Evolutionary conservation across 345 rosid genomes (phyloP).

Genomic region (Syzygium aromaticum): DNA sequence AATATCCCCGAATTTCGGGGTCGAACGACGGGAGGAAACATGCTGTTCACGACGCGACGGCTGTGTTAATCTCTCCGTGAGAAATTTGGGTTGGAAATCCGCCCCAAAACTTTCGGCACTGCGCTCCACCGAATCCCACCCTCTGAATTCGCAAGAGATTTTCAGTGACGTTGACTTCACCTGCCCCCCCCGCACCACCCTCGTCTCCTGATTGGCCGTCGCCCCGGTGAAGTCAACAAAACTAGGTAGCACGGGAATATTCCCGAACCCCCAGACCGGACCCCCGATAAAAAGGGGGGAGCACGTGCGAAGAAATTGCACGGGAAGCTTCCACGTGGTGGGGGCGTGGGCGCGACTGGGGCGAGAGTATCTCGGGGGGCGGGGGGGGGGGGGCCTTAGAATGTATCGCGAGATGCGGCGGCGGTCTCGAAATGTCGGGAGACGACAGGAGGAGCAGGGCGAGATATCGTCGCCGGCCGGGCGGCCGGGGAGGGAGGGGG

Average conservation of each 20-base stretch:
- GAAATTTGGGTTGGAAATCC: no score
- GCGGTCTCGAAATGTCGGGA: not conserved
- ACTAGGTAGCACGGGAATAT: not conserved
- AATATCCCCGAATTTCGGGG: no score
- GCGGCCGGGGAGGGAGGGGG: not conserved
- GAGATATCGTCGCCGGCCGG: not conserved
- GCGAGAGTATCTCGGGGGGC: not conserved
- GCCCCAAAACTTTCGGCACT: no score
- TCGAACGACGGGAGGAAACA: no score
- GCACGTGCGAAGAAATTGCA: not conserved
- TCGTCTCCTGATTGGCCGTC: not conserved
- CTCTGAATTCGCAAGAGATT: no score
- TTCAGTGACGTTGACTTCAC: not conserved
- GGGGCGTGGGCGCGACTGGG: not conserved
- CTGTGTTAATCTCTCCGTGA: no score
- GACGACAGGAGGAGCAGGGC: not conserved
- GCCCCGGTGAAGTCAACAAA: not conserved
- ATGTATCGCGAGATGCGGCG: not conserved
- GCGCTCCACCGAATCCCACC: no score
- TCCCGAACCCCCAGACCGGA: not conserved
- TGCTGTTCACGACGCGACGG: no score
- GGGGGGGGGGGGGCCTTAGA: no score
- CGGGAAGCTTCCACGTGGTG: not conserved
- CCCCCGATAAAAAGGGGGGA: accelerated
- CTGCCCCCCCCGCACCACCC: no score